phyloP scores from a whole-genome alignment of 2,329 filamentous ascomycete species.

The Trichophyton schoenleinii region DNA sequence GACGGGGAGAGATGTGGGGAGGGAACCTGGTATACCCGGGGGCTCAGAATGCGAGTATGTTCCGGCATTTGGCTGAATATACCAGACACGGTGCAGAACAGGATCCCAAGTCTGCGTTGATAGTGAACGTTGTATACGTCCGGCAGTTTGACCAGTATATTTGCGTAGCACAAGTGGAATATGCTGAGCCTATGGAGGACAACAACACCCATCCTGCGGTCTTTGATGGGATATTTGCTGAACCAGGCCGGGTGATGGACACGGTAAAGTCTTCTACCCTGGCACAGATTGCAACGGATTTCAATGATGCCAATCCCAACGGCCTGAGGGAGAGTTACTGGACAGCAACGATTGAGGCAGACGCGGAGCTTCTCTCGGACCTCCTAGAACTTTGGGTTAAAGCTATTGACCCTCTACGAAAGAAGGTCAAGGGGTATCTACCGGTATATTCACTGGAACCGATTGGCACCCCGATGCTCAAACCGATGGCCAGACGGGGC shows the following conservation, averaged over 20 bases:
- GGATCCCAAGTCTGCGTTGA: conserved; percentile 27
- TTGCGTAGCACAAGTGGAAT: conserved; percentile 25
- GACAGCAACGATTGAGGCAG: conserved; percentile 7
- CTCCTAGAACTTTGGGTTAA: conserved; percentile 7
- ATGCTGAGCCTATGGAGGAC: conserved; percentile 23
- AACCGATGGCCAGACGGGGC: neutral
- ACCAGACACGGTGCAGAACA: conserved; percentile 11
- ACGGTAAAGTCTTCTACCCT: conserved; percentile 18
- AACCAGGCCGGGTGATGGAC: conserved; percentile 21
- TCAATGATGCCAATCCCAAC: conserved; percentile 2
- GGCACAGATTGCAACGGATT: neutral
- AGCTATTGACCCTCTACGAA: conserved; percentile 1
- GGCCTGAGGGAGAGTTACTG: conserved; percentile 8
- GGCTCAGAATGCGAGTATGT: conserved; percentile 16
- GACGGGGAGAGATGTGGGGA: conserved; percentile 29
- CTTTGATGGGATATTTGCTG: conserved; percentile 20
- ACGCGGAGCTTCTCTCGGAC: neutral
- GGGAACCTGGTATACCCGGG: conserved; percentile 22
- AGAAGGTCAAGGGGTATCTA: neutral
- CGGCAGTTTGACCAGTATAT: conserved; percentile 19
- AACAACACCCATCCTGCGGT: neutral
- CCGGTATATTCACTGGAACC: neutral
- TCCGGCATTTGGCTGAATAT: neutral
- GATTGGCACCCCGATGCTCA: neutral
- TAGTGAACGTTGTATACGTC: conserved; percentile 21